Percentiles rank a stretch among this genome's conserved stretches.
phyloP scores from a whole-genome alignment of 2,329 filamentous ascomycete species.

The Microsporum canis region DNA sequence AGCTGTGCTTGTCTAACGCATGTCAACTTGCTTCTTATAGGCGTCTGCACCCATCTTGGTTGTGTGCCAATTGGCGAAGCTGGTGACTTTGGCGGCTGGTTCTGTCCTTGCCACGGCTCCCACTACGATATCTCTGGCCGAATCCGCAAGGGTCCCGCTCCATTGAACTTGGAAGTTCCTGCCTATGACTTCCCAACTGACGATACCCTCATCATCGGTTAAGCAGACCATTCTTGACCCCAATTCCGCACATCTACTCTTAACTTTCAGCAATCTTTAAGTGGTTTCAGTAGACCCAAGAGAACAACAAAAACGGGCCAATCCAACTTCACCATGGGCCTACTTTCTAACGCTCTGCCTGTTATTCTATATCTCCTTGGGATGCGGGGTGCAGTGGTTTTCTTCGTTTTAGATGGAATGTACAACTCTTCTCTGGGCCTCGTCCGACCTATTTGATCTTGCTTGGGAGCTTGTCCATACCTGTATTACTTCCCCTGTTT shows the following conservation, averaged over 20 bases:
- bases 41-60: constrained; percentile 97
- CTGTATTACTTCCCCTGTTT: not conserved
- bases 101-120: constrained; percentile 99
- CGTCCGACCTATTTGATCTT: not conserved
- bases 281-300: not conserved
- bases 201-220: constrained; percentile 83
- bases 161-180: constrained; percentile 93
- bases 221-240: constrained; percentile 31
- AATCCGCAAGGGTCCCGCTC: constrained; percentile 93
- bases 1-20: not conserved
- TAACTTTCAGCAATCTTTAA: not conserved
- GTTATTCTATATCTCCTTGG: not conserved
- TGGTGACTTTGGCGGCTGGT: constrained; percentile 97
- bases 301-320: not conserved
- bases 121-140: constrained; percentile 99
- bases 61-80: constrained; percentile 99
- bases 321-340: not conserved
- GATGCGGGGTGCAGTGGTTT: not conserved
- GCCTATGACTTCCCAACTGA: constrained; percentile 88
- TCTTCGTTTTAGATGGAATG: not conserved
- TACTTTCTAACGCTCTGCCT: not conserved
- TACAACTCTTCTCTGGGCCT: not conserved
- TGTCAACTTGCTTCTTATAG: constrained; percentile 33
- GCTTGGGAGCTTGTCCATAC: constrained; percentile 2
- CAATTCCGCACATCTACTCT: not conserved